These are phyloP conservation scores for Talaromyces proteolyticus DNA, from an alignment of 495 filamentous ascomycete species.

Conservation along the genomic window DNA sequence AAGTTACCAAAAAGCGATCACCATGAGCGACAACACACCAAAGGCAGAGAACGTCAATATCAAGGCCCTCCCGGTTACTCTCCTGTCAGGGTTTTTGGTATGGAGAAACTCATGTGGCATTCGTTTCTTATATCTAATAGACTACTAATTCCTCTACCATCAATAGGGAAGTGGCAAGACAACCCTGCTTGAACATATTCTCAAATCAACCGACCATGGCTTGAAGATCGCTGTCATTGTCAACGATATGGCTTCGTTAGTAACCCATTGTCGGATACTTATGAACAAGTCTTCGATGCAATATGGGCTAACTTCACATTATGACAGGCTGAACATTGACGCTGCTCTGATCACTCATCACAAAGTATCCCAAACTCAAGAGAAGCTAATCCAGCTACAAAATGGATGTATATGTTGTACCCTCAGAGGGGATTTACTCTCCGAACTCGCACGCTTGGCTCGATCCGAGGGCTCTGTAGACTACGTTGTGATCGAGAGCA, in stretches of 20 bases:
- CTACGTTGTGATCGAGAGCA: constrained; percentile 56
- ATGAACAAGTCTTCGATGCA: too few relatives aligned
- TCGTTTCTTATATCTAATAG: background rate
- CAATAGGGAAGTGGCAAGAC: constrained; percentile 50
- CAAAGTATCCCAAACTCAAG: constrained; percentile 43
- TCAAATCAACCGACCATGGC: constrained; percentile 46
- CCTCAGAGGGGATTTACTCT: constrained; percentile 49
- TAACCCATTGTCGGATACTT: too few relatives aligned
- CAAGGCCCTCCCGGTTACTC: constrained; percentile 32
- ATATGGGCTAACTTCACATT: background rate
- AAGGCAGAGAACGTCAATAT: background rate
- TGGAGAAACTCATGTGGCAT: constrained; percentile 1
- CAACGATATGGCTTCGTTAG: constrained; percentile 50
- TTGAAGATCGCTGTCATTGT: constrained; percentile 51
- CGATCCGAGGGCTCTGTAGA: constrained; percentile 39
- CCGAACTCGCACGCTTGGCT: constrained; percentile 46
- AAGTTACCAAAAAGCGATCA: background rate
- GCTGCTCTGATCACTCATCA: constrained; percentile 47
- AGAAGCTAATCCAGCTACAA: constrained; percentile 54
- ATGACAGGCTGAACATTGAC: constrained; percentile 47
- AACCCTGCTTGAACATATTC: constrained; percentile 50
- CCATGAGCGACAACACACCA: background rate
- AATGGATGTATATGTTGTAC: constrained; percentile 62
- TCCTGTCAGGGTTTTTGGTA: constrained; percentile 44
- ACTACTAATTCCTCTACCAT: background rate